Base-by-base conservation (phyloP, 331 rosid species). In the Arachis monticola region DNA sequence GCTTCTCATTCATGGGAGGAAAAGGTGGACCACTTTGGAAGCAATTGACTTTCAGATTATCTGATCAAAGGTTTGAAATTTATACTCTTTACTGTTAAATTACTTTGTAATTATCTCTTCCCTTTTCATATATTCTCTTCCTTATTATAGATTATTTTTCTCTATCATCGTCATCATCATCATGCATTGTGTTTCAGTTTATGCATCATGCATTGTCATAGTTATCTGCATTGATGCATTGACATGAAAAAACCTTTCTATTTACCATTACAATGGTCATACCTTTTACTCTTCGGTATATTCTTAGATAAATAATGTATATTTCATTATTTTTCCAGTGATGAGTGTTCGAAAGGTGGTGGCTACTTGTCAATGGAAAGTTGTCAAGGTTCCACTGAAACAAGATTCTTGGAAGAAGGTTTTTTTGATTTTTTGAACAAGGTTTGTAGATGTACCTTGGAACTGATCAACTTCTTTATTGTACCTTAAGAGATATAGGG, bases 1-100 rank as follows among this genome's bases (percentile, higher is more conserved):
- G 94, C 55, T 95, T 95, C 83, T 95, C 99, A 60, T 95, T 90
- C 76, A 92, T 95, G 98, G 99, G 99, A 69, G 97, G 92, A 70
- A 86, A 86, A 85, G 97, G 99, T 35, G 97, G 99, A 72, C 27
- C 90, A 6, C 97, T 92, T 46, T 95, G 99, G 99, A 92, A 89
- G 88, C 97, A 92, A 56, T 71, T 95, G 88, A 80, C 89, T 10
- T 92, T 82, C 79, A 83, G 86, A 81, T 77, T 95, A 72, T 87
- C 92, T 58, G 87, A 92, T 70, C 85, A 80, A 77, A 92, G 99
- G 99, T 92, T 77, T 31, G 87, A 75, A 70, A 80, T 38, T 50
- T 32, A 55, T 74, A 67, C 61, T 35, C 14, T 66, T 22, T 40
- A 75, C 64, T 66, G 67, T 31, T 70, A 64, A 59, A 31, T 11